Percentiles rank a stretch among this genome's conserved stretches.
Conservation (phyloP, 164 flowering plant genomes). For the Vitis amurensis region DNA sequence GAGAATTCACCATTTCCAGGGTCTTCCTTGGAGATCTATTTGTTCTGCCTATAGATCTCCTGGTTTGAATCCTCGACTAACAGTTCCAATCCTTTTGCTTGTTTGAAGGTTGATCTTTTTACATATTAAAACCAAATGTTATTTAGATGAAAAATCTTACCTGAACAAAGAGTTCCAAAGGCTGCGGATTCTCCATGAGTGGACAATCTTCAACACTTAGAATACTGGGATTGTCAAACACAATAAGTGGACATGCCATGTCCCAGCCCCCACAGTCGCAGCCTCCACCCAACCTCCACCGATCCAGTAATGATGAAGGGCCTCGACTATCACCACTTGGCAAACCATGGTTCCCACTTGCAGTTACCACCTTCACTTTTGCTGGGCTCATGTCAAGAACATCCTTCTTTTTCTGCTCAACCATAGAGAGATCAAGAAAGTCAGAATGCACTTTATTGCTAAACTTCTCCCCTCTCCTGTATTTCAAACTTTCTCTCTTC, state of each 20-base stretch:
- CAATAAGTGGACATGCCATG: constrained; percentile 76
- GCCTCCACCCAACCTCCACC: constrained; percentile 92
- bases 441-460: constrained; percentile 15
- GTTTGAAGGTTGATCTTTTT: background rate
- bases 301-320: constrained; percentile 73
- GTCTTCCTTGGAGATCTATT: too few species aligned
- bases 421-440: constrained; percentile 28
- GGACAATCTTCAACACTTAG: constrained; percentile 27
- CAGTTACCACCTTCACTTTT: constrained; percentile 64
- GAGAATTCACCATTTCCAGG: too few species aligned
- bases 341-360: constrained; percentile 77
- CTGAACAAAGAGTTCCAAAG: constrained; percentile 68
- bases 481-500: constrained; percentile 68
- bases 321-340: constrained; percentile 48
- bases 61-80: too few species aligned
- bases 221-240: constrained; percentile 40
- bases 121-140: background rate
- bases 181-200: constrained; percentile 28
- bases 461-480: constrained; percentile 36
- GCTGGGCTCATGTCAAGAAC: constrained; percentile 14
- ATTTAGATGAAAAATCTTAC: constrained; percentile 29
- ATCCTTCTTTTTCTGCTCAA: constrained; percentile 27
- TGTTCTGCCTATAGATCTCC: too few species aligned
- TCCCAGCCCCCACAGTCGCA: constrained; percentile 99
- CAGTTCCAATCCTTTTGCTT: too few species aligned